phyloP scores from a whole-genome alignment of 129 eudicot genomes.

The Rutidosis leptorrhynchoides region DNA sequence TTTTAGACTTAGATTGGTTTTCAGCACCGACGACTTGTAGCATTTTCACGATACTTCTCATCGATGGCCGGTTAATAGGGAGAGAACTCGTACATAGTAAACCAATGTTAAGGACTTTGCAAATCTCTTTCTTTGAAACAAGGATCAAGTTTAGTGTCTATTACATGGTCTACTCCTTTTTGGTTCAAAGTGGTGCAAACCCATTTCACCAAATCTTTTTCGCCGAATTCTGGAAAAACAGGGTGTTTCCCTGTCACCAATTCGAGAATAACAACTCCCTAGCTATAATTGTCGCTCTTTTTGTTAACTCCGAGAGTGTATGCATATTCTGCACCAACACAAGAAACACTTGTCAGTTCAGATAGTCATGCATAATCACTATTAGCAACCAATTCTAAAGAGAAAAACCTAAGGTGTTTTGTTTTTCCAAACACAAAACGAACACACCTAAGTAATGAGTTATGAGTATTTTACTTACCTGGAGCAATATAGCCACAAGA shows the following conservation, averaged over 20 bases:
- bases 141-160: conserved; percentile 78
- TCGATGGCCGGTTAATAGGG: conserved; percentile 89
- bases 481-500: conserved; percentile 95
- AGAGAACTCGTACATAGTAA: conserved; percentile 87
- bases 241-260: conserved; percentile 85
- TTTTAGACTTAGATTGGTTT: conserved; percentile 41
- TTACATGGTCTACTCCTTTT: conserved; percentile 69
- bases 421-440: too few relatives aligned
- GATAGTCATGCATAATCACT: too few relatives aligned
- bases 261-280: conserved; percentile 84
- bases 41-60: conserved; percentile 82
- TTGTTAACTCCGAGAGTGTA: conserved; percentile 84
- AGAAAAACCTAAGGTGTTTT: too few relatives aligned
- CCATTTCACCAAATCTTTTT: conserved; percentile 91
- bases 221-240: conserved; percentile 80
- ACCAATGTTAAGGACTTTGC: conserved; percentile 73
- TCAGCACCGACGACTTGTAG: conserved; percentile 59
- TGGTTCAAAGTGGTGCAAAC: conserved; percentile 77
- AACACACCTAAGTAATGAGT: too few relatives aligned
- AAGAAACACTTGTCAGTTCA: too few relatives aligned
- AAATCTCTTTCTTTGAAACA: conserved; percentile 84
- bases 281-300: conserved; percentile 86
- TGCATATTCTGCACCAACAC: conserved; percentile 63
- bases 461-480: too few relatives aligned
- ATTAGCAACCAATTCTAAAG: too few relatives aligned